Conservation (phyloP, 2,329 filamentous ascomycete genomes). For the Didymella pomorum region DNA sequence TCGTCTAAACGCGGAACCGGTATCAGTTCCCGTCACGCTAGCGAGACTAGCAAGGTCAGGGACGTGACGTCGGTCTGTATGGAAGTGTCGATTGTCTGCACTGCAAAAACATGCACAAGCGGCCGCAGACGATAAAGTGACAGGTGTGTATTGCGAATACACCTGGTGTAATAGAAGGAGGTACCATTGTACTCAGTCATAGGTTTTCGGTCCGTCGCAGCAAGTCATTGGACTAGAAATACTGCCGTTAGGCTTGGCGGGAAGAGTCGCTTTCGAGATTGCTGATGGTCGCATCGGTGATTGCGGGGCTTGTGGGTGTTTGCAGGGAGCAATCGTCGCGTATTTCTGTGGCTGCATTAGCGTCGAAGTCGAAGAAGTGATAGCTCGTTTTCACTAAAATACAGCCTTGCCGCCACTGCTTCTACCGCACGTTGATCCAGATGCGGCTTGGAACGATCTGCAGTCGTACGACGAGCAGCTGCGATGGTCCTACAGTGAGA, state of each 20-base stretch:
- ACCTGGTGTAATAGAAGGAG: not conserved
- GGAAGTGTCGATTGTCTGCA: conserved; percentile 3
- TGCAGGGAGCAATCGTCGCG: conserved; percentile 16
- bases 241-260: not conserved
- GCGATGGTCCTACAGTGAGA: conserved; percentile 11
- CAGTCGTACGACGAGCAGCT: conserved; percentile 7
- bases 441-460: conserved; percentile 13
- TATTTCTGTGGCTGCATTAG: conserved; percentile 21
- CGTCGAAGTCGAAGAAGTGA: conserved; percentile 10
- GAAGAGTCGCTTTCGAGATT: not conserved
- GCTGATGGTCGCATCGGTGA: not conserved
- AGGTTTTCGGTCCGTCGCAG: not conserved
- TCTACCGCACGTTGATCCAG: conserved; percentile 7
- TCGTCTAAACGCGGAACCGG: conserved; percentile 14
- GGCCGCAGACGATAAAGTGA: not conserved
- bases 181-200: conserved; percentile 5
- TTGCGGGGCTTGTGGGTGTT: conserved; percentile 14
- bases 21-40: conserved; percentile 9
- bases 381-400: conserved; percentile 9
- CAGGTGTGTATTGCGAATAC: not conserved
- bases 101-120: conserved; percentile 4
- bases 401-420: conserved; percentile 10
- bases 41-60: conserved; percentile 14
- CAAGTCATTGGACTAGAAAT: not conserved
- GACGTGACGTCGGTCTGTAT: conserved; percentile 10